Percentiles rank a stretch among this genome's conserved stretches.
Evolutionary conservation across 2,329 filamentous ascomycete genomes (phyloP).

Genomic region (Cadophora sp.): DNA sequence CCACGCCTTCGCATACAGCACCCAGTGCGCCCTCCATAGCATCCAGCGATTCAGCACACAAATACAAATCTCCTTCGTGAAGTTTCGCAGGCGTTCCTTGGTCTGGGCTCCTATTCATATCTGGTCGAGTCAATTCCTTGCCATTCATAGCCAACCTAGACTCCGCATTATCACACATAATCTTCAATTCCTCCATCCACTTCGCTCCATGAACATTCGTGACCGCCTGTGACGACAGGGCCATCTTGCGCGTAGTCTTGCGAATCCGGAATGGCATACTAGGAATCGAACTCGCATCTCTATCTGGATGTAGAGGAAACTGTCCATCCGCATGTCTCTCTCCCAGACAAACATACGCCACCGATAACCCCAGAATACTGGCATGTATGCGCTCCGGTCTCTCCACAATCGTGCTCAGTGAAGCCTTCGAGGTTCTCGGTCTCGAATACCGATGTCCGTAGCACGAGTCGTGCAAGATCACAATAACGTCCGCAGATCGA

Average conservation of each 20-base stretch:
- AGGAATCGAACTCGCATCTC: constrained; percentile 57
- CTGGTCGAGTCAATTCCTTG: constrained; percentile 77
- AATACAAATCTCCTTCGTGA: constrained; percentile 89
- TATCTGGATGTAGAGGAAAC: constrained; percentile 70
- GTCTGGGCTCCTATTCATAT: constrained; percentile 61
- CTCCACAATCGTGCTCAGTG: constrained; percentile 85
- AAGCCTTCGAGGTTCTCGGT: constrained; percentile 75
- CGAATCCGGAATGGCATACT: constrained; percentile 82
- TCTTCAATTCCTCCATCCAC: constrained; percentile 92
- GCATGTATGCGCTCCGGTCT: constrained; percentile 90
- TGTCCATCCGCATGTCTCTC: constrained; percentile 76
- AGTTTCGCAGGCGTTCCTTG: constrained; percentile 58
- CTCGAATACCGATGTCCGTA: constrained; percentile 93
- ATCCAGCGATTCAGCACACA: constrained; percentile 83
- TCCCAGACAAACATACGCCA: constrained; percentile 90
- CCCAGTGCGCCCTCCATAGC: constrained; percentile 92
- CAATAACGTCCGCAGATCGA: constrained; percentile 67
- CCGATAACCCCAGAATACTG: constrained; percentile 79
- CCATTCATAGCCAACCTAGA: constrained; percentile 76
- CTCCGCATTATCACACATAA: constrained; percentile 84
- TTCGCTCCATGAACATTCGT: constrained; percentile 89
- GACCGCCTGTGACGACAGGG: constrained; percentile 77
- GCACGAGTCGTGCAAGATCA: constrained; percentile 90
- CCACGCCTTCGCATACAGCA: constrained; percentile 91
- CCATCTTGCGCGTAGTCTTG: constrained; percentile 76